Evolutionary conservation across 2,329 filamentous ascomycete species (phyloP).

Genomic region (Alternaria sp.): DNA sequence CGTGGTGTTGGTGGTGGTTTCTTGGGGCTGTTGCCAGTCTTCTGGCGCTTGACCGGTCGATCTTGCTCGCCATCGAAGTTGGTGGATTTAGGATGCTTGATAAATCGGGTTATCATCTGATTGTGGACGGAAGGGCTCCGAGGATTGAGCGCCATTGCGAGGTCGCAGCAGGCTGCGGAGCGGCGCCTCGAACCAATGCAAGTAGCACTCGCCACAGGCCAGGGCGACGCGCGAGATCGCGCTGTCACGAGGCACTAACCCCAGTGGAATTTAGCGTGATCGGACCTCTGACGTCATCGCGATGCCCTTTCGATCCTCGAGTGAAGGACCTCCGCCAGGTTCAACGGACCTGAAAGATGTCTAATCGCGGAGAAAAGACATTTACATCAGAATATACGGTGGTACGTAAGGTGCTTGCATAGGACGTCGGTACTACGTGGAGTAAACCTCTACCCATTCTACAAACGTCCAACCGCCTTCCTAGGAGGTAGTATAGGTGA

Average conservation of each 20-base stretch:
- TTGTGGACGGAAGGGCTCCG: conserved; percentile 55
- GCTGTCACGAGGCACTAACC: conserved; percentile 22
- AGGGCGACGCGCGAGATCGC: conserved; percentile 18
- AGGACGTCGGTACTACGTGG: accelerated
- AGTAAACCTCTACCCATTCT: neutral
- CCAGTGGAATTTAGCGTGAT: neutral
- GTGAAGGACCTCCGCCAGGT: neutral
- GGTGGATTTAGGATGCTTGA: conserved; percentile 54
- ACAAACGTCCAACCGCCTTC: neutral
- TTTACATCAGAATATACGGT: neutral
- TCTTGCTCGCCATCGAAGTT: conserved; percentile 51
- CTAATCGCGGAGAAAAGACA: neutral
- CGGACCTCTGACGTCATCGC: neutral
- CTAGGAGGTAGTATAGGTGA: neutral
- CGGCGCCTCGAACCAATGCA: conserved; percentile 9
- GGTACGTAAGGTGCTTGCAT: neutral
- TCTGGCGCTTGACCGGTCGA: conserved; percentile 53
- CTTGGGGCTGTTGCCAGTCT: conserved; percentile 30
- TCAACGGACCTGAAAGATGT: neutral
- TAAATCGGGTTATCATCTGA: conserved; percentile 54
- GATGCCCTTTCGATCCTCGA: neutral
- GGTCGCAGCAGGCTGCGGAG: conserved; percentile 3
- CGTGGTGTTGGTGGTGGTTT: conserved; percentile 29
- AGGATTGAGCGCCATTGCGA: conserved; percentile 46
- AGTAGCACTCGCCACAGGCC: conserved; percentile 6